Conservation (phyloP, 169 alveolate genomes). For the Besnoitia besnoiti region DNA sequence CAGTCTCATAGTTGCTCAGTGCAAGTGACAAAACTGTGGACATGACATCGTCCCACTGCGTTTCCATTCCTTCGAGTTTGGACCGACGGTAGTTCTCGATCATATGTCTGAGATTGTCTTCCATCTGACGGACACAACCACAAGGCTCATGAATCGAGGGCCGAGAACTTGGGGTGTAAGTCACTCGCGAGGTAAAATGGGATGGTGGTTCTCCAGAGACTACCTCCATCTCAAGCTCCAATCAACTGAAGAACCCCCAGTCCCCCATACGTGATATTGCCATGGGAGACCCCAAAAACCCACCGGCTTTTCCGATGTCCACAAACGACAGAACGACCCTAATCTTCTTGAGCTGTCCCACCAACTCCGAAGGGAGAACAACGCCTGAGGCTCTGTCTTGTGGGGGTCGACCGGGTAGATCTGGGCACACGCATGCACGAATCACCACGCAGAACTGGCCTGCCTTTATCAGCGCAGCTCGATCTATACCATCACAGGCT, state of each 20-base stretch:
- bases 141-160: background rate
- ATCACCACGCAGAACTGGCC: too few species aligned
- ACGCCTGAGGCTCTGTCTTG: background rate
- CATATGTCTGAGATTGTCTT: background rate
- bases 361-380: background rate
- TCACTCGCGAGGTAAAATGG: too few species aligned
- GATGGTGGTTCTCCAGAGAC: too few species aligned
- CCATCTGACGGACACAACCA: background rate
- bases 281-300: background rate
- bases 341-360: background rate
- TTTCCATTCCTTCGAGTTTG: background rate
- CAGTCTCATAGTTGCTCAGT: background rate
- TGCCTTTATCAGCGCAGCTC: too few species aligned
- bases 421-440: background rate
- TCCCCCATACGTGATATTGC: too few species aligned
- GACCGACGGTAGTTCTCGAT: background rate
- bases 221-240: too few species aligned
- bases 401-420: background rate
- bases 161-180: too few species aligned
- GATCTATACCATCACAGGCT: too few species aligned
- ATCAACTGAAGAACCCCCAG: too few species aligned
- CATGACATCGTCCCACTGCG: slow-evolving; percentile 8
- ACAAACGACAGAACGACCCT: background rate
- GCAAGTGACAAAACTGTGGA: background rate
- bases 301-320: background rate